Evolutionary conservation across 805 yeast species (phyloP).

Genomic region (Zygosaccharomyces gambellarensis): DNA sequence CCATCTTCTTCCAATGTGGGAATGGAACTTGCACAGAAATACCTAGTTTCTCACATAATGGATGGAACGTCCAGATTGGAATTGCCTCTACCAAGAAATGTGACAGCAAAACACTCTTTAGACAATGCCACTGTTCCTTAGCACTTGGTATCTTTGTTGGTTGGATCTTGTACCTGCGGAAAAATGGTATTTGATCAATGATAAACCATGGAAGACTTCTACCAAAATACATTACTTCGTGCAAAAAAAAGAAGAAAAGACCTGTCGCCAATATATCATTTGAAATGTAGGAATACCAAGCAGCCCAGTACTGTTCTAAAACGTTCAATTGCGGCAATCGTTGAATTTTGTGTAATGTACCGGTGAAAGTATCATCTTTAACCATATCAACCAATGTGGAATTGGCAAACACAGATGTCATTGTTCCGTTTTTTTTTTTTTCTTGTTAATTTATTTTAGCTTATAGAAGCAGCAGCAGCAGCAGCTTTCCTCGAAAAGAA

Average conservation of each 20-base stretch:
- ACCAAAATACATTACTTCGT: conserved; percentile 87
- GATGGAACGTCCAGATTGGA: conserved; percentile 97
- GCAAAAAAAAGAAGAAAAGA: conserved; percentile 69
- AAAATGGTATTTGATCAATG: conserved; percentile 79
- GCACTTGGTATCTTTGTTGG: conserved; percentile 74
- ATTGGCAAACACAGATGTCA: conserved; percentile 36
- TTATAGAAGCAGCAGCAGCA: background rate
- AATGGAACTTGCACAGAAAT: conserved; percentile 79
- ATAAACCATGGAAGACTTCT: conserved; percentile 91
- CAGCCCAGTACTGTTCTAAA: conserved; percentile 78
- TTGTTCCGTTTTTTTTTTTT: conserved; percentile 2
- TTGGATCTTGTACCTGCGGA: conserved; percentile 84
- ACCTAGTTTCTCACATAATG: conserved; percentile 77
- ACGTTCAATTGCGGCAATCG: conserved; percentile 41
- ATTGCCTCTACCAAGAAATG: conserved; percentile 92
- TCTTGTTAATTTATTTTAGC: background rate
- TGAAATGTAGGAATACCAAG: conserved; percentile 77
- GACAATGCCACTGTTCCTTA: conserved; percentile 89
- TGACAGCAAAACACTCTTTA: conserved; percentile 74
- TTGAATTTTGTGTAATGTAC: conserved; percentile 36
- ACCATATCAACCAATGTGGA: conserved; percentile 29
- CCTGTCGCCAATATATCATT: conserved; percentile 94
- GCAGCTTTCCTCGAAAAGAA: background rate
- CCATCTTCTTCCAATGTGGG: conserved; percentile 59
- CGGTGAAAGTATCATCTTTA: conserved; percentile 29